Base-by-base conservation (phyloP, 2,329 filamentous ascomycete genomes). In the Aplosporella prunicola region DNA sequence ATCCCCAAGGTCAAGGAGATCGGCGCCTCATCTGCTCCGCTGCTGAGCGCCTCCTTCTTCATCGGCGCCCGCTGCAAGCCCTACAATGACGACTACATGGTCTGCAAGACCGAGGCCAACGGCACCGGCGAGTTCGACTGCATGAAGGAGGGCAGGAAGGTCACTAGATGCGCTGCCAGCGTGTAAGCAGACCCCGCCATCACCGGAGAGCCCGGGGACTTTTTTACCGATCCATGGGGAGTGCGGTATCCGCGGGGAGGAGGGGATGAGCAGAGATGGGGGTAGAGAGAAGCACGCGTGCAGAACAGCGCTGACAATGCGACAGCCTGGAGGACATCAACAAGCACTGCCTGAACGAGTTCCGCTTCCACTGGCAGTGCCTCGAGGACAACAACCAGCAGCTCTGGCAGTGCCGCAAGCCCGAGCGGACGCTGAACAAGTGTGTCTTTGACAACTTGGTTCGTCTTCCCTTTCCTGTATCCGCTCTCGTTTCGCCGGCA, bases 41-140 rank as follows among this genome's bases (percentile, higher is more conserved):
- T 98, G 29, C 71, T 93, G 43, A 93, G 85, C 47, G 91, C 91
- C 20, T 79, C 86, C 35, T 98, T 84, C 74, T 98, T 96, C 64
- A 98, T 98, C 60, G 91, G 91, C 46, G 88, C 87, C 49, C 81
- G 89, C 58, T 98, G 91, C 79, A 82, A 76, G 61, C 72, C 83
- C 41, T 98, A 88, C 74, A 96, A 96, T 66, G 91, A 98, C 71
- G 91, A 98, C 68, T 98, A 82, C 69, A 98, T 98, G 89, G 84
- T 93, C 71, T 98, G 91, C 82, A 98, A 98, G 80, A 84, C 77
- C 51, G 87, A 95, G 67, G 80, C 86, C 54, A 81, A 84, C 45
- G 91, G 91, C 53, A 78, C 76, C 64, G 91, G 87, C 61, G 91
- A 98, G 71, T 64, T 93, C 46, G 85, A 94, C 51, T 98, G 91